Evolutionary conservation across 169 alveolate genomes (phyloP), one percentile per base, ranked within the genome.

Genomic region (Perkinsus chesapeaki): DNA sequence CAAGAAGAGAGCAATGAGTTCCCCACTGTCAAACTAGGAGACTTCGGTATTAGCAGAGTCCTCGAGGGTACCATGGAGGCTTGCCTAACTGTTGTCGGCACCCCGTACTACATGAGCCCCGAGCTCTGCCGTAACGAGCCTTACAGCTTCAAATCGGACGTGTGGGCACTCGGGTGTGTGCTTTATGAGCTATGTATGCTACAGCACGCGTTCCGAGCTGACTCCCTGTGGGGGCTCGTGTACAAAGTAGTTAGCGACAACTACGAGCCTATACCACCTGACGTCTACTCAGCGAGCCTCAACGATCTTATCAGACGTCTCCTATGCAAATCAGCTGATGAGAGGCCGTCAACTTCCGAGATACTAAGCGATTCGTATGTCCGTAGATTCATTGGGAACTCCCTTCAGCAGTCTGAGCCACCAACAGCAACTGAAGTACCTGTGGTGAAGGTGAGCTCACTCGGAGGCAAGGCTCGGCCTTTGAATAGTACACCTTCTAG

Each of bases 141-240:
- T 20, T 98, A 98, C 95, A 97, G 98, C 94, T 96, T 96, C 92
- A 98, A 98, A 94, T 96, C 98, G 48, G 99, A 98, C 96, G 97
- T 98, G 31, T 98, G 99, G 99, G 97, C 98, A 1, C 96, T 98
- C 34, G 99, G 99, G 12, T 98, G 99, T 93, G 97, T 98, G 16
- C 94, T 98, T 34, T 98, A 97, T 95, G 99, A 98, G 93, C 95
- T 98, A n/a, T 97, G 98, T 82, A 94, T 97, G 31, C 95, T 97
- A 7, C 95, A 96, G 39, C 98, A 96, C 93, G 98, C 99, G 20
- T 98, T 98, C 95, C 93, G 95, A 47, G 98, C 98, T 34, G 97
- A 97, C 93, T 94, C 96, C 34, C 34, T 95, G 39, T 93, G 96
- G 38, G 98, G 98, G 0, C 94, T 98, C 48, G 97, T 97, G 0